Conservation (phyloP, 2,329 filamentous ascomycete genomes). For the Ophiostoma piceae region DNA sequence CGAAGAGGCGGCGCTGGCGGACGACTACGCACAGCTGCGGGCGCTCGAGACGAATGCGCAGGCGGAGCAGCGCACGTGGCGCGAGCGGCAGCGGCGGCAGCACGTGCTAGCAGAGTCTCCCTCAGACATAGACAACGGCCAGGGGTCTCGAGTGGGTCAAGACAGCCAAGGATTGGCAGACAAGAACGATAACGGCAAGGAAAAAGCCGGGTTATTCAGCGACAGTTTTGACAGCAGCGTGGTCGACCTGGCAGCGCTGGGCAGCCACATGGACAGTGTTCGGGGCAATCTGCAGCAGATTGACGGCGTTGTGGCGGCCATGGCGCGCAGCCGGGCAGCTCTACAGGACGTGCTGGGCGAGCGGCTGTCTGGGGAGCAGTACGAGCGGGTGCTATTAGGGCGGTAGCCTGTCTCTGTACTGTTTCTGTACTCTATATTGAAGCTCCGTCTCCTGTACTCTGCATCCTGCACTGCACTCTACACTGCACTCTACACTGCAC, state of each 20-base stretch:
- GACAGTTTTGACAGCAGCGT: constrained; percentile 14
- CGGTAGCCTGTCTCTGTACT: constrained; percentile 17
- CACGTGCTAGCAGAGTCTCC: constrained; percentile 43
- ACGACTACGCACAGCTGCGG: constrained; percentile 49
- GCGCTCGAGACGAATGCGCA: constrained; percentile 53
- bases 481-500: too few species aligned
- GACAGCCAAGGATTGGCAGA: not conserved
- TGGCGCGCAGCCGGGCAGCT: constrained; percentile 45
- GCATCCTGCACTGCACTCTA: too few species aligned
- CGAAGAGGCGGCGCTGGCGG: constrained; percentile 52
- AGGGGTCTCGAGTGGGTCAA: constrained; percentile 3
- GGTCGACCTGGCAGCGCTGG: constrained; percentile 32
- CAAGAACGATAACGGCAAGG: not conserved
- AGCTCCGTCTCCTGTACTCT: too few species aligned
- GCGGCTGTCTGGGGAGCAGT: constrained; percentile 42
- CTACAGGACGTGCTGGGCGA: constrained; percentile 46
- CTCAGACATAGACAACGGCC: too few species aligned
- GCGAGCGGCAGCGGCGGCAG: constrained; percentile 45
- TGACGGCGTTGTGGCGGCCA: constrained; percentile 46
- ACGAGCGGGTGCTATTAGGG: constrained; percentile 47
- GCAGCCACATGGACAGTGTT: constrained; percentile 54
- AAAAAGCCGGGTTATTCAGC: not conserved
- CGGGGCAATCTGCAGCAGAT: constrained; percentile 50
- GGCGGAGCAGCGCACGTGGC: constrained; percentile 48
- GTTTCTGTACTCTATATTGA: too few species aligned